Evolutionary conservation across 768 basidiomycete genomes (phyloP).

Genomic region (Boletus vinaceobasis): DNA sequence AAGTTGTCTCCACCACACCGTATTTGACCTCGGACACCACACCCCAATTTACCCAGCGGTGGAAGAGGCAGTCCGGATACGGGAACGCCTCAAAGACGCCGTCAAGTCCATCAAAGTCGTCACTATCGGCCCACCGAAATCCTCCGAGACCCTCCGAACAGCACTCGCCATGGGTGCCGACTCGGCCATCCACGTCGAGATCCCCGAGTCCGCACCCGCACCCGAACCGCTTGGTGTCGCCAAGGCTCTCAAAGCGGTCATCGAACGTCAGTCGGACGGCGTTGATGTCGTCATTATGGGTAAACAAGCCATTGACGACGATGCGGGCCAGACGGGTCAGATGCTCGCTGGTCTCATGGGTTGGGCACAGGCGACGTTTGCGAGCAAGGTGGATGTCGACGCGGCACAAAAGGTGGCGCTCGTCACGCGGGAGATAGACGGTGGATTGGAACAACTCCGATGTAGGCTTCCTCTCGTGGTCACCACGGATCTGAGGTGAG

Average conservation of each 20-base stretch:
- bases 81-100: constrained; percentile 71
- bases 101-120: constrained; percentile 88
- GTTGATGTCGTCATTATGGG: constrained; percentile 92
- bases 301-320: constrained; percentile 98
- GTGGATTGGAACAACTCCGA: constrained; percentile 81
- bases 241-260: constrained; percentile 74
- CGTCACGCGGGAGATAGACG: constrained; percentile 91
- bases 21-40: not conserved
- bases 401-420: constrained; percentile 56
- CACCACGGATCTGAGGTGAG: constrained; percentile 90
- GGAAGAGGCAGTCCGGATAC: constrained; percentile 95
- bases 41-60: constrained; percentile 58
- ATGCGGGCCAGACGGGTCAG: constrained; percentile 92
- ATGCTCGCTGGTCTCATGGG: constrained; percentile 92
- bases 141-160: constrained; percentile 86
- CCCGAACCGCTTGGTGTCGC: constrained; percentile 93
- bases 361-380: constrained; percentile 95
- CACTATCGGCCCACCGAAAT: constrained; percentile 91
- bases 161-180: constrained; percentile 99
- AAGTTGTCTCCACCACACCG: not conserved
- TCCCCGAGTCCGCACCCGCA: constrained; percentile 63
- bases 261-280: constrained; percentile 55
- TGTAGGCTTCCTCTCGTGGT: constrained; percentile 80
- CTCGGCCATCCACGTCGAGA: constrained; percentile 85
- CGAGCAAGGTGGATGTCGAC: constrained; percentile 79